These are phyloP conservation scores for Diaporthe capsici DNA, from an alignment of 2,329 filamentous ascomycete species.

Conservation along the genomic window DNA sequence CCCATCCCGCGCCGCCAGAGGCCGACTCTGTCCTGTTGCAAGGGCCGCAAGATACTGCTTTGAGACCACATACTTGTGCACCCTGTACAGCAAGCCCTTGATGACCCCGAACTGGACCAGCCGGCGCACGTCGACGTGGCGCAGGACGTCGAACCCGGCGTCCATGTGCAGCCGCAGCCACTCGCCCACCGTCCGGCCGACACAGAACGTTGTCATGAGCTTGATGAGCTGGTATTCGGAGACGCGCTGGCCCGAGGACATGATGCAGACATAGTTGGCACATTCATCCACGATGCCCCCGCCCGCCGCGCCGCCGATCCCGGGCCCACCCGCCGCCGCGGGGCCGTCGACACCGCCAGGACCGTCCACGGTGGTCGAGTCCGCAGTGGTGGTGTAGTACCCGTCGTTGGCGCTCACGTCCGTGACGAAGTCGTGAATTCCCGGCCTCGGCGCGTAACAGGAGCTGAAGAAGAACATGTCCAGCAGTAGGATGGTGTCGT, in stretches of 20 bases:
- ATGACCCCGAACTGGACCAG: constrained; percentile 97
- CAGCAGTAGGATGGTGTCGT: constrained; percentile 89
- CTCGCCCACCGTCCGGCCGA: constrained; percentile 86
- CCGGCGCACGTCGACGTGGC: constrained; percentile 87
- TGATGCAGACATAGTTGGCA: constrained; percentile 81
- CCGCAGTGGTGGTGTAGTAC: constrained; percentile 38
- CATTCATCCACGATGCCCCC: constrained; percentile 81
- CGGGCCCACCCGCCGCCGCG: neutral
- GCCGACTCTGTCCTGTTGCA: constrained; percentile 66
- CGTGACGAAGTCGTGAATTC: constrained; percentile 83
- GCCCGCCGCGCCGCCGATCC: neutral
- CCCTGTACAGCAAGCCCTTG: constrained; percentile 92
- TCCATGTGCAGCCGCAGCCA: constrained; percentile 86
- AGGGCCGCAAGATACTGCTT: constrained; percentile 72
- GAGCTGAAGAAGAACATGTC: constrained; percentile 96
- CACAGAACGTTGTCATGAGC: constrained; percentile 87
- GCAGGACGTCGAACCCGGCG: constrained; percentile 74
- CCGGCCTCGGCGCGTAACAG: constrained; percentile 86
- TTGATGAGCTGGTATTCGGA: constrained; percentile 79
- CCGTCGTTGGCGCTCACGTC: constrained; percentile 60
- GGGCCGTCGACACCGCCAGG: constrained; percentile 62
- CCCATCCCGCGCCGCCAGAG: constrained; percentile 41
- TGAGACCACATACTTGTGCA: constrained; percentile 90
- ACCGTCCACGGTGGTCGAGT: constrained; percentile 23
- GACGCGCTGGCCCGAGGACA: constrained; percentile 52